These are phyloP conservation scores for Lenzites betulinus DNA, from an alignment of 768 basidiomycete species.

Conservation along the genomic window DNA sequence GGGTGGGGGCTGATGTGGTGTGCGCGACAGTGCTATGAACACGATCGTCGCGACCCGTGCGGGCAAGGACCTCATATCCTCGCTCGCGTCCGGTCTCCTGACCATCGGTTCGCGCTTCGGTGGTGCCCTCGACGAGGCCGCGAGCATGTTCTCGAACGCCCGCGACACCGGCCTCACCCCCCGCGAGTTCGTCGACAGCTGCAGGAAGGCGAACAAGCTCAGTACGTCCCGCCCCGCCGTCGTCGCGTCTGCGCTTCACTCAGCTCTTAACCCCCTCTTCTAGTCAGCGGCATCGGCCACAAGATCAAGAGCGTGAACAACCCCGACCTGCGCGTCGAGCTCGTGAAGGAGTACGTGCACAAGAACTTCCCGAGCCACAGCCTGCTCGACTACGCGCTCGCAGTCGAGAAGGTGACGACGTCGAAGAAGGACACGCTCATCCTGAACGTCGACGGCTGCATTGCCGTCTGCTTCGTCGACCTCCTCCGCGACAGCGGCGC, in stretches of 20 bases:
- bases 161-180: constrained; percentile 91
- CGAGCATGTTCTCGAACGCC: constrained; percentile 91
- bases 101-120: constrained; percentile 99
- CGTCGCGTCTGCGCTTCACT: constrained; percentile 4
- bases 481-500: constrained; percentile 90
- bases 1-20: not conserved
- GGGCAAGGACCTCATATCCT: constrained; percentile 98
- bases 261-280: constrained; percentile 6
- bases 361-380: constrained; percentile 96
- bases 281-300: constrained; percentile 97
- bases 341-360: constrained; percentile 92
- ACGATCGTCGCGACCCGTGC: constrained; percentile 98
- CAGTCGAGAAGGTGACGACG: constrained; percentile 96
- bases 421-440: constrained; percentile 98
- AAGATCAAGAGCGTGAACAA: constrained; percentile 99
- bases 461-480: constrained; percentile 96
- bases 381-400: constrained; percentile 91
- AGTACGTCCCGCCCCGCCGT: constrained; percentile 50
- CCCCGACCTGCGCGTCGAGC: constrained; percentile 90
- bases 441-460: constrained; percentile 95
- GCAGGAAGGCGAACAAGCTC: constrained; percentile 91
- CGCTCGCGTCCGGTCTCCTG: constrained; percentile 91
- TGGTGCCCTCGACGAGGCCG: constrained; percentile 98
- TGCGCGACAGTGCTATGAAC: constrained; percentile 80
- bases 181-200: constrained; percentile 96